Base-by-base conservation (phyloP, 352 stramenopile genomes). In the Phytophthora ohioensis region DNA sequence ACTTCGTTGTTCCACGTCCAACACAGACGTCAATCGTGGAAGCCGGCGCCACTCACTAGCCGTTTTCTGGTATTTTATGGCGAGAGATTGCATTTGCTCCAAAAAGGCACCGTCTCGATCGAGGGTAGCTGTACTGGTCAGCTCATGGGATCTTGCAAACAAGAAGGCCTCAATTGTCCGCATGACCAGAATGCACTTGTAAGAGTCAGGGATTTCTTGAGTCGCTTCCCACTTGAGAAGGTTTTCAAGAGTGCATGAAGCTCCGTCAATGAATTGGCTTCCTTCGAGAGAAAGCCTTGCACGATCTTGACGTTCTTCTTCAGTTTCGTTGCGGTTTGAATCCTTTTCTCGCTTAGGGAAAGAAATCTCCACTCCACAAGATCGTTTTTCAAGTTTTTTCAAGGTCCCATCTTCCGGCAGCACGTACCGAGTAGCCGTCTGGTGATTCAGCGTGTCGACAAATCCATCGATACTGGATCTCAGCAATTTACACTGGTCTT, bases 141-240 rank as follows among this genome's bases (percentile, higher is more conserved):
- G 21, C 21, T 27, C 21, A 27, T 54, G 13, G n/a, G 5, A 39
- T 71, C 43, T 55, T 12, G 15, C 31, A 42, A 64, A 74, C 65
- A 81, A 64, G 38, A 69, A 80, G 0, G 38, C 4, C 52, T 83
- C 78, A 35, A 80, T 54, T 1, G 69, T 67, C 2, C 73, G 62
- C 3, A 85, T 38, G 3, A 64, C 34, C 0, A 70, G 30, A 35
- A 82, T 56, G 11, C 11, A 15, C 47, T 64, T 63, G 46, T 73
- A 64, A 9, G 43, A 46, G 5, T n/a, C 32, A 7, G 51, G 31
- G 17, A 48, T 9, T 27, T 0, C 27, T 4, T 12, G 38, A 15
- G 42, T 52, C 38, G 53, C 34, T 30, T 34, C 21, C 65, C 65
- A 67, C 13, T 32, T 4, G 4, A 64, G 42, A 11, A 73, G 41